Evolutionary conservation across 768 basidiomycete species (phyloP).

Genomic region (Kondoa subrosea): DNA sequence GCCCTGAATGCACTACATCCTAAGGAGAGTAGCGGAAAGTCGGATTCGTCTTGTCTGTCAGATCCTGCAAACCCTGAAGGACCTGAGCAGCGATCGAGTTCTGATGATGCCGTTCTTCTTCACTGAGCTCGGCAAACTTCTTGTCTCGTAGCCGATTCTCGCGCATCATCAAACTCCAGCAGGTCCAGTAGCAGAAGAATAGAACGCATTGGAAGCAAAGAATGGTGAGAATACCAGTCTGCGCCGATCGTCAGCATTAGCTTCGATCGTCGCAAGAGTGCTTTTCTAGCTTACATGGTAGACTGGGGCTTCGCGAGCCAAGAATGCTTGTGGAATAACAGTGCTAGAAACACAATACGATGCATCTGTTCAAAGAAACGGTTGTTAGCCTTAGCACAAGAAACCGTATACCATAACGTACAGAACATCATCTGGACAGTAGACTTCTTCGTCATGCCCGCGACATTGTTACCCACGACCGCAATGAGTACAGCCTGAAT

Average conservation of each 20-base stretch:
- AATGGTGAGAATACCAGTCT: background rate
- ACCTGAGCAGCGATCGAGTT: background rate
- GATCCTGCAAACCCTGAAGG: background rate
- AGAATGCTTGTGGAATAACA: background rate
- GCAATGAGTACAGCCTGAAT: background rate
- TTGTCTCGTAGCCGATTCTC: slow-evolving; percentile 2
- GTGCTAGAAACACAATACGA: background rate
- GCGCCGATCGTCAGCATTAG: background rate
- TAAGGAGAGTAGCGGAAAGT: slow-evolving; percentile 10
- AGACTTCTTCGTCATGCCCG: background rate
- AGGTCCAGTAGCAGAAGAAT: background rate
- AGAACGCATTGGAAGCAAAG: background rate
- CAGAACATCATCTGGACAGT: background rate
- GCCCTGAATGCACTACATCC: too few species aligned
- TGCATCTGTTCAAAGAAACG: background rate
- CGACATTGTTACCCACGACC: background rate
- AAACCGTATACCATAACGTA: too few species aligned
- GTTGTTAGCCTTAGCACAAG: background rate
- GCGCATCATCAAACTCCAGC: background rate
- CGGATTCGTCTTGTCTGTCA: slow-evolving; percentile 3
- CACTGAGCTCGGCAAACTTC: background rate
- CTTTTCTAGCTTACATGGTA: background rate
- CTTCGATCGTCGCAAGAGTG: background rate
- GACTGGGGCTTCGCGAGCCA: background rate
- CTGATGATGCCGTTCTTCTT: background rate